A percentile compares a stretch with the other conserved stretches of the same genome.
Evolutionary conservation across 2,329 filamentous ascomycete species (phyloP).

Genomic region (Tolypocladium album): DNA sequence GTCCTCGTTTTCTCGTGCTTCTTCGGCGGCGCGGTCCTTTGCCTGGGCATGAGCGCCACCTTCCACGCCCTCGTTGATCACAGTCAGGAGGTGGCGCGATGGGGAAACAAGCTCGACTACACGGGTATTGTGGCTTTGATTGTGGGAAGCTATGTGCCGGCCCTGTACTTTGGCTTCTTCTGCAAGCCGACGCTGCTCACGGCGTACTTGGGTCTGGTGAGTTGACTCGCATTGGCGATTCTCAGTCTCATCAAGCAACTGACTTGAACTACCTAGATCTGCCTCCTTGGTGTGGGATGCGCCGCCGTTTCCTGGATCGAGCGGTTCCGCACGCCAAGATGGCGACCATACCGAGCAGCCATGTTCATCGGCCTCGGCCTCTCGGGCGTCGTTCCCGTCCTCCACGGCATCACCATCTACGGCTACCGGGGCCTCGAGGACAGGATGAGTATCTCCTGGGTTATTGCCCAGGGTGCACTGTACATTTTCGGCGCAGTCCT

Average conservation of each 20-base stretch:
- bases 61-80: conserved; percentile 85
- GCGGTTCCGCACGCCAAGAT: conserved; percentile 70
- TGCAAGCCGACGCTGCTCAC: conserved; percentile 55
- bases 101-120: conserved; percentile 92
- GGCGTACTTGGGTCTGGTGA: conserved; percentile 65
- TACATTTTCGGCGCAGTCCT: conserved; percentile 80
- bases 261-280: conserved; percentile 48
- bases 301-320: conserved; percentile 68
- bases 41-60: conserved; percentile 71
- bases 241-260: neutral
- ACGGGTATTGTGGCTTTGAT: conserved; percentile 88
- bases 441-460: conserved; percentile 71
- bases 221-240: conserved; percentile 12
- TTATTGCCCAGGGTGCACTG: conserved; percentile 67
- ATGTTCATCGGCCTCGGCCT: conserved; percentile 88
- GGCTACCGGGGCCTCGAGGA: conserved; percentile 55
- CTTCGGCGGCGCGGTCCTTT: conserved; percentile 62
- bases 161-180: conserved; percentile 78
- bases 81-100: conserved; percentile 62
- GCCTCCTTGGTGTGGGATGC: conserved; percentile 64
- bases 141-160: conserved; percentile 81
- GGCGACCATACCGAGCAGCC: conserved; percentile 72
- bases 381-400: conserved; percentile 71
- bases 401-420: conserved; percentile 63
- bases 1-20: conserved; percentile 68